Evolutionary conservation across 31 red algal genomes (phyloP).

Genomic region (Porphyra umbilicalis): DNA sequence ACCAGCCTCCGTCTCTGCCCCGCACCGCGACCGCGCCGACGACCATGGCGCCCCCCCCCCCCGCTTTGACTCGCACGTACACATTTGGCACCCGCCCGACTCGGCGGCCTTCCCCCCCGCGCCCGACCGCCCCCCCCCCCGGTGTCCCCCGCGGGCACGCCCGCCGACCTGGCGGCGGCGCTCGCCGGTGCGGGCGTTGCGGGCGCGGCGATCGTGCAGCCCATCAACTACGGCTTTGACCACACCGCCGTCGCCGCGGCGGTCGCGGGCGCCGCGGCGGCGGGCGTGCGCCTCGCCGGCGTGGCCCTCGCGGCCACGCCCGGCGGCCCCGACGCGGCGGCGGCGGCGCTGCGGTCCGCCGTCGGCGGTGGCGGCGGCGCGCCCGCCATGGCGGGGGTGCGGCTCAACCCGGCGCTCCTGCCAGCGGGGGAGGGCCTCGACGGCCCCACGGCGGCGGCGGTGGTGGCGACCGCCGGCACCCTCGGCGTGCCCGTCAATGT

Average conservation of each 20-base stretch:
- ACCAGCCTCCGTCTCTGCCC: not conserved
- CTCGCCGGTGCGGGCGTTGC: slow-evolving; percentile 10
- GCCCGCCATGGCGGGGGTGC: slow-evolving; percentile 6
- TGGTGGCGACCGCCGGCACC: slow-evolving; percentile 4
- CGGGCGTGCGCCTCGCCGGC: not conserved
- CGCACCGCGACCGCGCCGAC: not conserved
- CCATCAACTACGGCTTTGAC: slow-evolving; percentile 49
- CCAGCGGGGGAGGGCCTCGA: slow-evolving; percentile 10
- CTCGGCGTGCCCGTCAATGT: slow-evolving; percentile 22
- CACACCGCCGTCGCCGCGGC: slow-evolving; percentile 21
- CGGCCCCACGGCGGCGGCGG: not conserved
- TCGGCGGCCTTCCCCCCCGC: slow-evolving; percentile 1
- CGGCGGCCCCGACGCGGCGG: not conserved
- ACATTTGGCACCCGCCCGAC: slow-evolving; percentile 13
- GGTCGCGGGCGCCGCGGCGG: not conserved
- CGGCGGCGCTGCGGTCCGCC: not conserved
- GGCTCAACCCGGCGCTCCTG: slow-evolving; percentile 27
- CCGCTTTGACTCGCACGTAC: slow-evolving; percentile 23
- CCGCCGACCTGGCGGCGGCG: slow-evolving; percentile 1
- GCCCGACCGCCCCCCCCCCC: slow-evolving; percentile 13
- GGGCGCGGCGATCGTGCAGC: slow-evolving; percentile 20
- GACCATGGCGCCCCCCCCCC: not conserved
- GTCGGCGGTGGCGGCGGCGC: not conserved
- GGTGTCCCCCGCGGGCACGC: not conserved
- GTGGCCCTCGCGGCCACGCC: slow-evolving; percentile 21